Conservation (phyloP, 352 stramenopile species). For the Pythium biforme region DNA sequence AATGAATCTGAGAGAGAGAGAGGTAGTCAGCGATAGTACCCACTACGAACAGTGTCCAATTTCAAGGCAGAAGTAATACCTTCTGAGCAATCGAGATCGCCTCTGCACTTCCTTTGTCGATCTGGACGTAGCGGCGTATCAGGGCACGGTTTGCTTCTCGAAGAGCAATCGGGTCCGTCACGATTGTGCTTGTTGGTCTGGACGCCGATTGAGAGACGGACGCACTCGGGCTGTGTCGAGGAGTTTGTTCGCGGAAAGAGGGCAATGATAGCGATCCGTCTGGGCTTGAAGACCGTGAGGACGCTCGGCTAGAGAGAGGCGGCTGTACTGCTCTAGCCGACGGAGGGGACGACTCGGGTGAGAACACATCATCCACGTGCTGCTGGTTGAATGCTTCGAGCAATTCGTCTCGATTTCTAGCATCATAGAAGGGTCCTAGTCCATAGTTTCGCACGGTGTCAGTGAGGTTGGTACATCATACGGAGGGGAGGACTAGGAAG, state of each 20-base stretch:
- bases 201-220: background rate
- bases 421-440: slow-evolving; percentile 34
- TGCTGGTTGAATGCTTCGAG: slow-evolving; percentile 24
- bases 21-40: no score
- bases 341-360: slow-evolving; percentile 5
- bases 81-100: slow-evolving; percentile 38
- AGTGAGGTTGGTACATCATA: background rate
- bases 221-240: background rate
- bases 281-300: slow-evolving; percentile 7
- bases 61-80: no score
- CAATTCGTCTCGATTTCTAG: slow-evolving; percentile 45
- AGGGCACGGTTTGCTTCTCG: slow-evolving; percentile 13
- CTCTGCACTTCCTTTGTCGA: slow-evolving; percentile 42
- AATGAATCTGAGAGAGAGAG: slow-evolving; percentile 35
- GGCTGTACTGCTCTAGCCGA: background rate
- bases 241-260: slow-evolving; percentile 3
- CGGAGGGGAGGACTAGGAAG: background rate
- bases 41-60: no score
- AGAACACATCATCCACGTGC: slow-evolving; percentile 25
- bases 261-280: background rate
- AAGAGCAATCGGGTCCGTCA: background rate
- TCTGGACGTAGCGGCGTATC: slow-evolving; percentile 42
- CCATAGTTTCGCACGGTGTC: background rate
- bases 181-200: background rate
- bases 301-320: background rate